A percentile compares a stretch with the other conserved stretches of the same genome.
These are phyloP conservation scores for Boletus sp. DNA, from an alignment of 1,284 basidiomycete species.

Conservation along the genomic window DNA sequence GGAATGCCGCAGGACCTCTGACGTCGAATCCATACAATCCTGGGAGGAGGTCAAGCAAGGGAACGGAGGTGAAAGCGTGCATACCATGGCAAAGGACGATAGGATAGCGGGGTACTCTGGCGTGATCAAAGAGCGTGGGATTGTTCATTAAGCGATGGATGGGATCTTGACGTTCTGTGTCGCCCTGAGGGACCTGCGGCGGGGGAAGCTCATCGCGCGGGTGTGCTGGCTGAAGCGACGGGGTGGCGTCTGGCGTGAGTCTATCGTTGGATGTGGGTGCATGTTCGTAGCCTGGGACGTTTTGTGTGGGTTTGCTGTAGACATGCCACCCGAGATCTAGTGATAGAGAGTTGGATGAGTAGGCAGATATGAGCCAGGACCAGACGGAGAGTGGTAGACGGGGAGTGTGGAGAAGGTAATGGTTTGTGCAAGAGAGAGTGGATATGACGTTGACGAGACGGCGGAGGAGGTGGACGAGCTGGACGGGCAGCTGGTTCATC, in stretches of 20 bases:
- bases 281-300: not conserved
- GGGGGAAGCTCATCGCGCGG: not conserved
- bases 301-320: not conserved
- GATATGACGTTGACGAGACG: constrained; percentile 65
- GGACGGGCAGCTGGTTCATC: not conserved
- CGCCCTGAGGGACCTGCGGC: not conserved
- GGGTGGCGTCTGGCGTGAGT: not conserved
- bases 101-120: constrained; percentile 80
- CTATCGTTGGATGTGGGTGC: not conserved
- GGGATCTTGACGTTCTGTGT: constrained; percentile 36
- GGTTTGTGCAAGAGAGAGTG: constrained; percentile 59
- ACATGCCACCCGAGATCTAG: not conserved
- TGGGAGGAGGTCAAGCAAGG: constrained; percentile 32
- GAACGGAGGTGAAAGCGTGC: constrained; percentile 20
- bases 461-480: constrained; percentile 53
- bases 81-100: constrained; percentile 94
- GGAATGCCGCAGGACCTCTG: constrained; percentile 71
- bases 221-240: not conserved
- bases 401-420: constrained; percentile 40
- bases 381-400: constrained; percentile 8
- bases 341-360: not conserved
- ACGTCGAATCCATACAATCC: constrained; percentile 95
- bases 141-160: constrained; percentile 74
- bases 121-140: constrained; percentile 69
- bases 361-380: constrained; percentile 20